phyloP scores from a whole-genome alignment of 768 basidiomycete species.

The Rhodosporidiobolus sp. region DNA sequence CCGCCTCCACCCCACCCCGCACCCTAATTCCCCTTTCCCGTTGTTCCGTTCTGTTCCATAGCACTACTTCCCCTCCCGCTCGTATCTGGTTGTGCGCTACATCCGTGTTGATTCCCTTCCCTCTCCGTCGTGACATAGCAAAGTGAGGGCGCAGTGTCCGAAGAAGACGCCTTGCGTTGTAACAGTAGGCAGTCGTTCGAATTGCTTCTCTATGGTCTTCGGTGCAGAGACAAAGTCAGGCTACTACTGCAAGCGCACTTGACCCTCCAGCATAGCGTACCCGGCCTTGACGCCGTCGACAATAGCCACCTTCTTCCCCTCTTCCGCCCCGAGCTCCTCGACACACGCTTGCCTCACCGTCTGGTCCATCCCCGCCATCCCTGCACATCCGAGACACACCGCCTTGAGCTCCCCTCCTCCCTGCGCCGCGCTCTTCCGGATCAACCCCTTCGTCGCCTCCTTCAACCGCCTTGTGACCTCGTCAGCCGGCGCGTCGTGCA shows the following conservation, averaged over 20 bases:
- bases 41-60: neutral
- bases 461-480: slow-evolving; percentile 45
- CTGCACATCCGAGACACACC: slow-evolving; percentile 47
- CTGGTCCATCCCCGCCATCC: slow-evolving; percentile 47
- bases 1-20: neutral
- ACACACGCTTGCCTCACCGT: slow-evolving; percentile 35
- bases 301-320: slow-evolving; percentile 29
- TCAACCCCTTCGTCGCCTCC: slow-evolving; percentile 44
- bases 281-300: slow-evolving; percentile 47
- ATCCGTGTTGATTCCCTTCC: neutral
- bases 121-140: neutral
- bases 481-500: slow-evolving; percentile 45
- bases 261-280: slow-evolving; percentile 31
- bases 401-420: slow-evolving; percentile 12
- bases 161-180: neutral
- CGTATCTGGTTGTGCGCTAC: neutral
- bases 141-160: neutral
- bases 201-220: neutral
- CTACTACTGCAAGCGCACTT: neutral
- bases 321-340: slow-evolving; percentile 22
- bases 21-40: neutral
- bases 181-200: neutral
- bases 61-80: neutral
- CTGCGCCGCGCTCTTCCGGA: slow-evolving; percentile 21
- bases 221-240: neutral